A percentile compares a stretch with the other conserved stretches of the same genome.
These are phyloP conservation scores for Umbelopsis sp. DNA, from an alignment of 371 early-diverging fungal species.

Conservation along the genomic window DNA sequence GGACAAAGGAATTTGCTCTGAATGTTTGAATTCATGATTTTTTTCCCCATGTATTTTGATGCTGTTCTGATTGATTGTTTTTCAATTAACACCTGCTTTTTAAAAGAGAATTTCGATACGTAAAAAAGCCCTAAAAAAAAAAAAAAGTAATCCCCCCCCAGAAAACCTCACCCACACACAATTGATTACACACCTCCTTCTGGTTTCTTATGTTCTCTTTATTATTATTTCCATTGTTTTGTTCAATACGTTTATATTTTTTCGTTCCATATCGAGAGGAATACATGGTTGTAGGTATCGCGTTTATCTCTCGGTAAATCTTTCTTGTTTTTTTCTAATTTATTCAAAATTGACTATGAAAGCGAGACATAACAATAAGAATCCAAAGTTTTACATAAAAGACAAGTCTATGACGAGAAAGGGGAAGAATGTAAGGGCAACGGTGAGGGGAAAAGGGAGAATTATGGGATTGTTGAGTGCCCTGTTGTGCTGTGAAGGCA, in stretches of 20 bases:
- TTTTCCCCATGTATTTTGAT: background rate
- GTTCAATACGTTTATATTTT: too few relatives aligned
- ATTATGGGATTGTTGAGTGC: background rate
- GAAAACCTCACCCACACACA: too few relatives aligned
- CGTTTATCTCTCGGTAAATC: too few relatives aligned
- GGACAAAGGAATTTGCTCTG: conserved; percentile 9
- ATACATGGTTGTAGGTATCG: too few relatives aligned
- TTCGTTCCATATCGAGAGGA: too few relatives aligned
- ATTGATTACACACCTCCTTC: too few relatives aligned
- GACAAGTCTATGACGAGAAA: conserved; percentile 1
- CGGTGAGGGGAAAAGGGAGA: background rate
- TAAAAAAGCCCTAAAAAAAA: too few relatives aligned
- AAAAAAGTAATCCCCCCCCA: too few relatives aligned
- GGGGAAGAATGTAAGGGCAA: too few relatives aligned
- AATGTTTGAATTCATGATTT: conserved; percentile 7
- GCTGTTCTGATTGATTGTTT: background rate
- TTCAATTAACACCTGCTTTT: background rate
- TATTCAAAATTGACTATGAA: background rate
- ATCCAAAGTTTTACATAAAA: conserved; percentile 5
- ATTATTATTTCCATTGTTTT: background rate
- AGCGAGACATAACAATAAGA: background rate
- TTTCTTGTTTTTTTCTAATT: background rate
- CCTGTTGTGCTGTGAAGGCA: background rate
- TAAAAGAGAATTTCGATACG: too few relatives aligned
- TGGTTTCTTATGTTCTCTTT: background rate